Base-by-base conservation (phyloP, 352 stramenopile species). In the Phytopythium oedochilum region DNA sequence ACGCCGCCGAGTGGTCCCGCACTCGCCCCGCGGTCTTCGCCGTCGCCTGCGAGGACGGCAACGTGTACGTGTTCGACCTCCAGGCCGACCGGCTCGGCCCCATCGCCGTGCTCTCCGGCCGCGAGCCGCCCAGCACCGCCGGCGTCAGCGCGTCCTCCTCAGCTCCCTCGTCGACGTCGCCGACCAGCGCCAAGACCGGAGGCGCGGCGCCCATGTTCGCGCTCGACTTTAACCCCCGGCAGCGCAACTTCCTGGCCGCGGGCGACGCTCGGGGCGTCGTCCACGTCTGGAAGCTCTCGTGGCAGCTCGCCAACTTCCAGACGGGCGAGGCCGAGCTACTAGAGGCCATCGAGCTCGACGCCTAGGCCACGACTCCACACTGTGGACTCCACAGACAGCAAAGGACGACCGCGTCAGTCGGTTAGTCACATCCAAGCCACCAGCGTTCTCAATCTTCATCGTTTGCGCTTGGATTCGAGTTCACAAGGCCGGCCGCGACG, bases 201-300 rank as follows among this genome's bases (percentile, higher is more conserved):
- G 36, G 40, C 26, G 28, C 66, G n/a, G 56, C 68, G 2, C 66
- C 66, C 11, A 75, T 91, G 68, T 83, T 89, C 46, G 51, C 71
- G 0, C 53, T 91, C 8, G 73, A 89, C 38, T 96, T 96, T 53
- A 96, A 96, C 39, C 78, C 79, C 14, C 68, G 80, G 9, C 86
- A 94, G 53, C 76, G 86, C 32, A 92, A 94, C 49, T 92, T 96
- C 35, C n/a, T 96, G 29, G 86, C 79, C 2, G 73, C 71, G 6
- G 86, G 84, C 6, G 81, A 94, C 52, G 73, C 73, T 17, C 50
- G 53, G 1, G 84, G 86, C 14, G 59, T 73, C 2, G 76, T 91
- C 14, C 75, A 92, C 53, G 81, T 96, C 26, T 93, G 86, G 81
- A 94, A 94, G 39, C 65, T 96, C 7, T 78, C 74, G 34, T 96